Percentiles rank a stretch among this genome's conserved stretches.
phyloP scores from a whole-genome alignment of 768 basidiomycete species.

The Agaricus bisporus region DNA sequence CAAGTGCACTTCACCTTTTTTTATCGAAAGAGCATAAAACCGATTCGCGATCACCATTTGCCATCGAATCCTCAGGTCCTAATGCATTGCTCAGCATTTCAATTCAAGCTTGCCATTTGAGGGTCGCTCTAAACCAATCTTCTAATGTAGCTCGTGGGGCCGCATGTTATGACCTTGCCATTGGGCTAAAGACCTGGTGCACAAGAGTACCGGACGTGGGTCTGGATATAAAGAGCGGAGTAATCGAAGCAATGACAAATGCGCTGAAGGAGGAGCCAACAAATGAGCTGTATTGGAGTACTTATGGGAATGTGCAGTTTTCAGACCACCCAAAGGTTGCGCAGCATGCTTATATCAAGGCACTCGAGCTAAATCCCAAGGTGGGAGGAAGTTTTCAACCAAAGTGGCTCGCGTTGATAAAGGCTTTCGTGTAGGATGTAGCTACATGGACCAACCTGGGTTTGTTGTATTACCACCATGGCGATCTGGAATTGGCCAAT shows the following conservation, averaged over 20 bases:
- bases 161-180: conserved; percentile 70
- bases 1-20: conserved; percentile 17
- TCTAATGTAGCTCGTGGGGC: conserved; percentile 41
- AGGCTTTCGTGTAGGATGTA: conserved; percentile 44
- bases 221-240: conserved; percentile 28
- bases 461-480: conserved; percentile 74
- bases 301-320: conserved; percentile 73
- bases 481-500: conserved; percentile 77
- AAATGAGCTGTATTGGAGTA: conserved; percentile 76
- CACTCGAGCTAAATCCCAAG: conserved; percentile 81
- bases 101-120: conserved; percentile 54
- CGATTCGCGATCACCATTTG: not conserved
- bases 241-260: conserved; percentile 52
- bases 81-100: conserved; percentile 38
- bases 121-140: conserved; percentile 48
- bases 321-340: conserved; percentile 60
- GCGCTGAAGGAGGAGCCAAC: conserved; percentile 69
- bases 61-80: not conserved
- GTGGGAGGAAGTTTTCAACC: conserved; percentile 23
- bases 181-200: conserved; percentile 50
- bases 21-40: conserved; percentile 1
- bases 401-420: conserved; percentile 1
- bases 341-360: conserved; percentile 89
- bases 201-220: conserved; percentile 15
- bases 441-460: conserved; percentile 84